These are phyloP conservation scores for Dillenia suffruticosa DNA, from an alignment of 164 flowering plant genomes.

Conservation along the genomic window DNA sequence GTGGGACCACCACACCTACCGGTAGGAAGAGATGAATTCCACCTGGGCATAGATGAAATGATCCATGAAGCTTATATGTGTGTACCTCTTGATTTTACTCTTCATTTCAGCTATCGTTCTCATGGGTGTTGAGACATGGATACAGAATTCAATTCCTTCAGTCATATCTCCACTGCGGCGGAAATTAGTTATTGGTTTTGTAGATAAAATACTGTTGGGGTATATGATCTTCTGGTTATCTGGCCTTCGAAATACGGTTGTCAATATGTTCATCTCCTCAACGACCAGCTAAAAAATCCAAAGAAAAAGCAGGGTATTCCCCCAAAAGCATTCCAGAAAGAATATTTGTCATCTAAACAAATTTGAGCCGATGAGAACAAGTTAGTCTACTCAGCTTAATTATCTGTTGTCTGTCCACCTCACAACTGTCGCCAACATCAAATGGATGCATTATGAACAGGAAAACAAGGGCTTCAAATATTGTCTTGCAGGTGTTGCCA, in stretches of 20 bases:
- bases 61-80: not conserved
- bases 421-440: slow-evolving; percentile 72
- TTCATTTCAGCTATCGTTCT: slow-evolving; percentile 51
- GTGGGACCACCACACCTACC: no score
- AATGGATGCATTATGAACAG: slow-evolving; percentile 63
- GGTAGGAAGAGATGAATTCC: no score
- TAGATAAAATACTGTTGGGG: slow-evolving; percentile 53
- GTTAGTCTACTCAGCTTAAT: no score
- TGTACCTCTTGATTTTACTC: slow-evolving; percentile 36
- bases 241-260: slow-evolving; percentile 51
- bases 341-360: no score
- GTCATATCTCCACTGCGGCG: slow-evolving; percentile 63
- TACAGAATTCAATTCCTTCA: slow-evolving; percentile 50
- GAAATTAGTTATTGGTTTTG: slow-evolving; percentile 50
- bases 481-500: slow-evolving; percentile 59
- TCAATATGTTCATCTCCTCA: slow-evolving; percentile 71
- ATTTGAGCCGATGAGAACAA: no score
- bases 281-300: slow-evolving; percentile 45
- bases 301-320: not conserved
- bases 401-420: slow-evolving; percentile 59
- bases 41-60: no score
- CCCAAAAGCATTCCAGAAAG: no score
- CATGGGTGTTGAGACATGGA: slow-evolving; percentile 53
- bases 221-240: slow-evolving; percentile 61
- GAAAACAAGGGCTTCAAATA: slow-evolving; percentile 61